These are phyloP conservation scores for Russula ochroleuca DNA, from an alignment of 768 basidiomycete genomes.

Conservation along the genomic window DNA sequence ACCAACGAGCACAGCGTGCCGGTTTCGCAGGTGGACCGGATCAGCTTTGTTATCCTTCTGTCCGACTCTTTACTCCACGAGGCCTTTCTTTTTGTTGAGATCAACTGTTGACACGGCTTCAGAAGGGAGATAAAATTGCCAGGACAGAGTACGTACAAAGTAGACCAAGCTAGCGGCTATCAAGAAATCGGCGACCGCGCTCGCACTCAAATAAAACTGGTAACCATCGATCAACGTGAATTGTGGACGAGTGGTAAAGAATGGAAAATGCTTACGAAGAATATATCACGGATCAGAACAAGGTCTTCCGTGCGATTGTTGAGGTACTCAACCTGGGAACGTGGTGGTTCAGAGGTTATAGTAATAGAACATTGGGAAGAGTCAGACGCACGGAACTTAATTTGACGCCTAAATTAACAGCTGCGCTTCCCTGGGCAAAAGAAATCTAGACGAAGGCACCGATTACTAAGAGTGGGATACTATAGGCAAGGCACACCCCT, in stretches of 20 bases:
- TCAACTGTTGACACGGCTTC: not conserved
- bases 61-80: not conserved
- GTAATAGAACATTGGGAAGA: not conserved
- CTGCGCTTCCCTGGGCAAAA: not conserved
- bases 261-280: not conserved
- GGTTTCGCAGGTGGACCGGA: conserved; percentile 7
- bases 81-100: not conserved
- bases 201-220: not conserved
- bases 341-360: not conserved
- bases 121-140: not conserved
- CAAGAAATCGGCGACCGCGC: not conserved
- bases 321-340: not conserved
- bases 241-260: not conserved
- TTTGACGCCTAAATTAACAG: not conserved
- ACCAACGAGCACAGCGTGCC: not conserved
- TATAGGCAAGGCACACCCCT: not conserved
- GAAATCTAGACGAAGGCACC: not conserved
- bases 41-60: conserved; percentile 2
- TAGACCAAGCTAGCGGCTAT: conserved; percentile 13
- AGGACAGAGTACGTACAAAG: not conserved
- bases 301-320: not conserved
- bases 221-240: not conserved
- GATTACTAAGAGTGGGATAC: not conserved
- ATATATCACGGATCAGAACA: not conserved
- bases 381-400: not conserved